Percentiles rank a stretch among this genome's conserved stretches.
These are phyloP conservation scores for Antrodiella citrinella DNA, from an alignment of 768 basidiomycete genomes.

Conservation along the genomic window DNA sequence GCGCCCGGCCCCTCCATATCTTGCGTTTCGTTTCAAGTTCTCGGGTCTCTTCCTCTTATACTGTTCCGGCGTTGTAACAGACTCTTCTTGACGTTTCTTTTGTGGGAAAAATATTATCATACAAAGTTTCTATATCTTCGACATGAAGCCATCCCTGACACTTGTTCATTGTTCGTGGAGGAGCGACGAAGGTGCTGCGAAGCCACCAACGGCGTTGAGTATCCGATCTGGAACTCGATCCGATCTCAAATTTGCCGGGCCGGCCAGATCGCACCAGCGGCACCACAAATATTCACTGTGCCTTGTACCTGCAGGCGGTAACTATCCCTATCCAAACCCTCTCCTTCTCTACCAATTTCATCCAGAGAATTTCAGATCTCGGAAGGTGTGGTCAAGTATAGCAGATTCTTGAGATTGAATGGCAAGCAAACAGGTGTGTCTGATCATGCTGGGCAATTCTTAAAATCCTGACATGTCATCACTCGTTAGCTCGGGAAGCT, in stretches of 20 bases:
- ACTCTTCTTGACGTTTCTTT: too few relatives aligned
- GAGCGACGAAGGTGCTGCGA: too few relatives aligned
- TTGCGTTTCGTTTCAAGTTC: neutral
- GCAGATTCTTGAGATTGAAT: slow-evolving; percentile 23
- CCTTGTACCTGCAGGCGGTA: neutral
- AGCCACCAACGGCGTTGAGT: neutral
- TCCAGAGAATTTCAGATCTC: neutral
- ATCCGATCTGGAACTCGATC: neutral
- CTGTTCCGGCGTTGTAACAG: too few relatives aligned
- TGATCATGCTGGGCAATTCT: neutral
- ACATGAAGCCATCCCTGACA: too few relatives aligned
- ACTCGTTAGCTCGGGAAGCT: slow-evolving; percentile 60
- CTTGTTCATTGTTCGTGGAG: too few relatives aligned
- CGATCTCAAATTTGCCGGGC: neutral
- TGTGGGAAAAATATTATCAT: too few relatives aligned
- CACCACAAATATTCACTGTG: neutral
- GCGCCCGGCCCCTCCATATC: neutral
- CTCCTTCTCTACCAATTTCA: slow-evolving; percentile 34
- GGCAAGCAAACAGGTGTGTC: slow-evolving; percentile 59
- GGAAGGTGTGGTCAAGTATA: neutral
- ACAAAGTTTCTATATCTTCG: too few relatives aligned
- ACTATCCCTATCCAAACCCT: slow-evolving; percentile 3
- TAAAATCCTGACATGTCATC: neutral
- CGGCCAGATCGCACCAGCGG: neutral
- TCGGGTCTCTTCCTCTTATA: too few relatives aligned